Conservation (phyloP, 495 filamentous ascomycete species). For the Neurospora sp. region DNA sequence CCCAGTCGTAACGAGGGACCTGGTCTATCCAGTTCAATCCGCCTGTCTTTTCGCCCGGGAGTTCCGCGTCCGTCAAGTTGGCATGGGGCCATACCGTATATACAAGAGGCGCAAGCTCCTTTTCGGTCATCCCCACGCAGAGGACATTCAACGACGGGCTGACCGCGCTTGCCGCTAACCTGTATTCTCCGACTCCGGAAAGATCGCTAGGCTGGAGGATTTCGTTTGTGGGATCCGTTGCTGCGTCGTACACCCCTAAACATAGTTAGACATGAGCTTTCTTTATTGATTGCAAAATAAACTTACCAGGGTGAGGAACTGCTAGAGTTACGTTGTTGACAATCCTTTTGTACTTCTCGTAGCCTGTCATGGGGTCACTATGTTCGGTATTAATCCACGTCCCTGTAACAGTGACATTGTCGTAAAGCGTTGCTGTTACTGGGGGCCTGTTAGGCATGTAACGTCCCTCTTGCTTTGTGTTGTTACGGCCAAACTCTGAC, state of each 20-base stretch:
- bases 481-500: constrained; percentile 27
- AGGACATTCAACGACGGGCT: constrained; percentile 59
- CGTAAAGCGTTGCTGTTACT: constrained; percentile 47
- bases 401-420: constrained; percentile 54
- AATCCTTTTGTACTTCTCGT: constrained; percentile 35
- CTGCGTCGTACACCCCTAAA: constrained; percentile 48
- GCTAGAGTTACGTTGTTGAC: constrained; percentile 66
- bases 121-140: constrained; percentile 49
- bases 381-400: constrained; percentile 47
- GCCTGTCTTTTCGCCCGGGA: constrained; percentile 13
- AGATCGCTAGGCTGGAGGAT: constrained; percentile 59
- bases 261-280: not conserved
- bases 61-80: constrained; percentile 17
- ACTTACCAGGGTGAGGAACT: constrained; percentile 49
- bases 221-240: constrained; percentile 44
- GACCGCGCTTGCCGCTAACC: constrained; percentile 51
- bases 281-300: no score
- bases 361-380: constrained; percentile 36
- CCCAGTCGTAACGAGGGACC: constrained; percentile 5
- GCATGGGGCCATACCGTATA: constrained; percentile 46
- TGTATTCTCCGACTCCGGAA: constrained; percentile 55
- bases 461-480: constrained; percentile 23
- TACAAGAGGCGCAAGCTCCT: constrained; percentile 52
- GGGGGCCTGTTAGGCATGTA: constrained; percentile 35
- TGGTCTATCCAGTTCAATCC: constrained; percentile 21